These are phyloP conservation scores for Pseudogymnoascus sp. DNA, from an alignment of 2,329 filamentous ascomycete species.

Conservation along the genomic window DNA sequence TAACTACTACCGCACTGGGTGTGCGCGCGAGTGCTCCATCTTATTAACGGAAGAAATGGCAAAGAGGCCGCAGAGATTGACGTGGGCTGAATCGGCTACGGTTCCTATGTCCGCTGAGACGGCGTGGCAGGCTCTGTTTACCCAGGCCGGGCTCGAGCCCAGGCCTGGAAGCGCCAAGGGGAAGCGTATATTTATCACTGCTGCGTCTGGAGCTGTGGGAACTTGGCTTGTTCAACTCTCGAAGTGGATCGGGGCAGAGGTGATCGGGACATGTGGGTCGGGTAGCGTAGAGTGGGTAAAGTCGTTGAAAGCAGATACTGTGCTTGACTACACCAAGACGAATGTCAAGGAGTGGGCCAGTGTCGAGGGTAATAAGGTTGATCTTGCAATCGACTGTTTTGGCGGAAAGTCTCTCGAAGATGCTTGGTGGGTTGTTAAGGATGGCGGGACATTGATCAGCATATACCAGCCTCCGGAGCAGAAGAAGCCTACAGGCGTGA, in stretches of 20 bases:
- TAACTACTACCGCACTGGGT: constrained; percentile 29
- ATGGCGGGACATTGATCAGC: constrained; percentile 31
- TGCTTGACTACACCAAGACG: constrained; percentile 33
- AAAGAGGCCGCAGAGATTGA: constrained; percentile 27
- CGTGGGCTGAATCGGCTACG: constrained; percentile 30
- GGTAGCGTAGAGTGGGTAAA: constrained; percentile 33
- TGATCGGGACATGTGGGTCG: constrained; percentile 33
- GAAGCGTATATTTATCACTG: constrained; percentile 35
- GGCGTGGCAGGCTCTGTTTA: constrained; percentile 37
- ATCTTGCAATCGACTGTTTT: constrained; percentile 37
- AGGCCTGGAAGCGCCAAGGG: constrained; percentile 20
- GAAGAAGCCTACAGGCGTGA: constrained; percentile 24
- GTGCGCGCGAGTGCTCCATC: constrained; percentile 31
- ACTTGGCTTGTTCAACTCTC: constrained; percentile 36
- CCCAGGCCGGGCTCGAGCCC: constrained; percentile 26
- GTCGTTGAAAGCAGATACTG: constrained; percentile 32
- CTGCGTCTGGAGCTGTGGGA: constrained; percentile 36
- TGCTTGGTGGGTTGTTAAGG: constrained; percentile 34
- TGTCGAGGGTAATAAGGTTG: constrained; percentile 27
- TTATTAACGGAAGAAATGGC: constrained; percentile 30
- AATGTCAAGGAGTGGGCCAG: constrained; percentile 29
- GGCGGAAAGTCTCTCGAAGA: constrained; percentile 33
- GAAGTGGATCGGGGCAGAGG: constrained; percentile 29
- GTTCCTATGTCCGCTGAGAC: constrained; percentile 34
- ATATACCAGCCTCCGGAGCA: constrained; percentile 31